Evolutionary conservation across 2,329 filamentous ascomycete genomes (phyloP), one percentile per base, ranked within the genome.

Genomic region (Penicillium sp.): DNA sequence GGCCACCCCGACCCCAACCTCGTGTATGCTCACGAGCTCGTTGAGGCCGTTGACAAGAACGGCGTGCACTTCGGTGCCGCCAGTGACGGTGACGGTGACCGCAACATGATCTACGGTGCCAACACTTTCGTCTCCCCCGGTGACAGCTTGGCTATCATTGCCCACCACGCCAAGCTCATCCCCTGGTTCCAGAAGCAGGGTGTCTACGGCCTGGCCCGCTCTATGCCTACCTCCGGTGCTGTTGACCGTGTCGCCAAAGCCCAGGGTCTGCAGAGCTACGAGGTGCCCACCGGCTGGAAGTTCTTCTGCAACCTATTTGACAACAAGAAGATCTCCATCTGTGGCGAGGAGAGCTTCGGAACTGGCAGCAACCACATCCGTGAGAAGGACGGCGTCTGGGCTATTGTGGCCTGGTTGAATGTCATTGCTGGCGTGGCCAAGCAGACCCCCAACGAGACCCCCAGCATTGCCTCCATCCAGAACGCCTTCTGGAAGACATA

Each of bases 51-150:
- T 38, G 91, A 99, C 75, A 89, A 89, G 79, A 86, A 90, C 66
- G 83, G 85, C 53, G 91, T 99, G 60, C 94, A 95, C 69, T 99
- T 99, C 66, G 94, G 94, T 68, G 94, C 94, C 53, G 94, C 94
- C 43, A 95, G 90, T 58, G 94, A 99, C 64, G 94, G 94, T 63
- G 94, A 99, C 66, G 94, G 94, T 67, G 94, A 99, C 80, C 89
- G 94, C 65, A 99, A 99, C 85, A 99, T 99, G 94, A 99, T 99
- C 70, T 99, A 99, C 76, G 94, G 94, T 57, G 92, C 92, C 61
- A 92, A 95, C 68, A 86, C 88, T 40, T 99, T 99, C 69, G 94
- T 99, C 56, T 97, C 92, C 7, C 94, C 94, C 7, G 94, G 94
- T 69, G 94, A 99, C 80, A 96, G 90, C 67, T 81, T 99, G 66